Evolutionary conservation across 2,329 filamentous ascomycete genomes (phyloP).

Genomic region (Fusarium agapanthi): DNA sequence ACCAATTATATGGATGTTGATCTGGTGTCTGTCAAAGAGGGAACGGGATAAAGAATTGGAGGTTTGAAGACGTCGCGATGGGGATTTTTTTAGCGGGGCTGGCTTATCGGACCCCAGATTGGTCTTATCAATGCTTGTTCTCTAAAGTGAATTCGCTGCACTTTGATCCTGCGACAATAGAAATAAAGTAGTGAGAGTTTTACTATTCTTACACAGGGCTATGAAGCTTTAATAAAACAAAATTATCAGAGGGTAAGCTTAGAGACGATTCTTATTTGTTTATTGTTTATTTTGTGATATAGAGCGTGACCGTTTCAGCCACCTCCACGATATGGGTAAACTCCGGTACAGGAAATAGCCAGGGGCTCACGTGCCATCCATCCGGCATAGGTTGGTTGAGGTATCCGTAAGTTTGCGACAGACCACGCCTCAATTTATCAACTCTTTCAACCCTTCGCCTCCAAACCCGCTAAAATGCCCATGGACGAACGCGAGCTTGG

Average conservation of each 20-base stretch:
- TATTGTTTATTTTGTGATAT: neutral
- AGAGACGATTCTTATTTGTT: neutral
- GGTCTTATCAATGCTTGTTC: neutral
- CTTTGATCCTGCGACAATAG: neutral
- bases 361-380: constrained; percentile 29
- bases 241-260: neutral
- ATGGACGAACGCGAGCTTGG: constrained; percentile 89
- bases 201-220: neutral
- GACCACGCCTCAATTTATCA: constrained; percentile 10
- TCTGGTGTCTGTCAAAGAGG: neutral
- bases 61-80: neutral
- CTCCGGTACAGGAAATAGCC: constrained; percentile 1
- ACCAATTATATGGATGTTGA: neutral
- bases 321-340: constrained; percentile 23
- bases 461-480: constrained; percentile 15
- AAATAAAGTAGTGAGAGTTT: neutral
- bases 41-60: neutral
- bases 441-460: neutral
- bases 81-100: constrained; percentile 45
- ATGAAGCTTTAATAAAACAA: neutral
- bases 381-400: constrained; percentile 12
- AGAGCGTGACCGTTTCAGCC: neutral
- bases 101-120: constrained; percentile 32
- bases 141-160: neutral
- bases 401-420: constrained; percentile 12